Conservation (phyloP, 1,284 basidiomycete species). For the Cystobasidium sp. region DNA sequence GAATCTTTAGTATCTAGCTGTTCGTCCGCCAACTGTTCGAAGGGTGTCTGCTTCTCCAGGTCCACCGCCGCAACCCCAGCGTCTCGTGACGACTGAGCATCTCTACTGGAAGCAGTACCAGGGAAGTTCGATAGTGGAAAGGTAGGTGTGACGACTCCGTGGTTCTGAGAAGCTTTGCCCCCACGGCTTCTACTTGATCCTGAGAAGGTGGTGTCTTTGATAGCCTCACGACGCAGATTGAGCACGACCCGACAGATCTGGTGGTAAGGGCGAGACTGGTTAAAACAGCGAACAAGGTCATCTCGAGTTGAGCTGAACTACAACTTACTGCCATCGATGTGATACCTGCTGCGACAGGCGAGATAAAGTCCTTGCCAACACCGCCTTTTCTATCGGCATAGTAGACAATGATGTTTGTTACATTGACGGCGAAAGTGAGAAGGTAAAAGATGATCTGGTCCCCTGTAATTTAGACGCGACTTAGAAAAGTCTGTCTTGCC, state of each 20-base stretch:
- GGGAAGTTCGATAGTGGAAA: background rate
- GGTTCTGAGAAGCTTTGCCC: background rate
- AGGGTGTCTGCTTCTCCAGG: background rate
- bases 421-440: background rate
- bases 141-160: background rate
- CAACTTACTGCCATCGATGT: background rate
- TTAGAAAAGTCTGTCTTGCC: background rate
- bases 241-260: constrained; percentile 7
- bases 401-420: constrained; percentile 6
- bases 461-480: background rate
- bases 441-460: constrained; percentile 5
- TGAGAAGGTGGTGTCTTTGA: background rate
- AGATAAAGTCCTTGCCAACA: background rate
- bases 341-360: constrained; percentile 1
- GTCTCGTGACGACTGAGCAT: background rate
- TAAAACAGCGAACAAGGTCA: background rate
- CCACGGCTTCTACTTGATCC: background rate
- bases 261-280: background rate
- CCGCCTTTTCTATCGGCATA: background rate
- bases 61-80: background rate
- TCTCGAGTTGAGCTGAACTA: background rate
- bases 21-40: background rate
- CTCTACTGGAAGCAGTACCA: background rate
- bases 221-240: background rate
- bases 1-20: background rate